Percentiles rank a stretch among this genome's conserved stretches.
These are phyloP conservation scores for Cladosporium sp. DNA, from an alignment of 2,329 filamentous ascomycete species.

Conservation along the genomic window DNA sequence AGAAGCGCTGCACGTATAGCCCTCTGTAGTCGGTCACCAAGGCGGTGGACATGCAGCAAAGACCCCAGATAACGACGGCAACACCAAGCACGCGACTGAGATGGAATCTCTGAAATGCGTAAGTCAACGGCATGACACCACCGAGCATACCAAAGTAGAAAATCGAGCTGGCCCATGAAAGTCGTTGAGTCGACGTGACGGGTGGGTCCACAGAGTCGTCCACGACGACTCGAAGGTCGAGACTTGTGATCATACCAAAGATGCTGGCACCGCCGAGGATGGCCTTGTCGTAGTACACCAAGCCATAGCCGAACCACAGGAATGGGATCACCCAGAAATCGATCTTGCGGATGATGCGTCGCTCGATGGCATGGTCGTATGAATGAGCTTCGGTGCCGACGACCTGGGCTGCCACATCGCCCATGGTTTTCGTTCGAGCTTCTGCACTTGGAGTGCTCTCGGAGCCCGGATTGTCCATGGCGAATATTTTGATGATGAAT, in stretches of 20 bases:
- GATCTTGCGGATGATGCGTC: constrained; percentile 58
- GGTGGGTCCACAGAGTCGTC: constrained; percentile 50
- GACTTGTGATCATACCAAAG: constrained; percentile 71
- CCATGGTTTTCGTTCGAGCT: neutral
- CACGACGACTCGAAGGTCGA: constrained; percentile 52
- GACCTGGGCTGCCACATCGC: constrained; percentile 7
- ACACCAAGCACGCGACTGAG: constrained; percentile 60
- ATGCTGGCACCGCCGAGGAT: constrained; percentile 69
- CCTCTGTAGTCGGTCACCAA: constrained; percentile 28
- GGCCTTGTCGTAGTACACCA: constrained; percentile 71
- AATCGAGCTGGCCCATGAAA: constrained; percentile 73
- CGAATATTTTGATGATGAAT: too few species aligned
- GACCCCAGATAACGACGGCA: constrained; percentile 62
- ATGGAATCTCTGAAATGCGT: constrained; percentile 64
- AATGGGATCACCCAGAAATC: constrained; percentile 51
- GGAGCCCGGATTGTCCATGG: neutral
- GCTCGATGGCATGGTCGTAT: constrained; percentile 10
- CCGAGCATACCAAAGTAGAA: constrained; percentile 79
- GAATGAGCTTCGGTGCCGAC: constrained; percentile 8
- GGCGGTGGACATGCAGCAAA: constrained; percentile 59
- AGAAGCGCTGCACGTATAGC: constrained; percentile 48
- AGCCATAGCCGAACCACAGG: constrained; percentile 51
- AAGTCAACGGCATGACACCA: constrained; percentile 70
- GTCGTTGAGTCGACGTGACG: constrained; percentile 60
- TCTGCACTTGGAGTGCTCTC: neutral